A percentile compares a stretch with the other conserved stretches of the same genome.
Evolutionary conservation across 257 asterid genomes (phyloP).

Genomic region (Penstemon barbatus): DNA sequence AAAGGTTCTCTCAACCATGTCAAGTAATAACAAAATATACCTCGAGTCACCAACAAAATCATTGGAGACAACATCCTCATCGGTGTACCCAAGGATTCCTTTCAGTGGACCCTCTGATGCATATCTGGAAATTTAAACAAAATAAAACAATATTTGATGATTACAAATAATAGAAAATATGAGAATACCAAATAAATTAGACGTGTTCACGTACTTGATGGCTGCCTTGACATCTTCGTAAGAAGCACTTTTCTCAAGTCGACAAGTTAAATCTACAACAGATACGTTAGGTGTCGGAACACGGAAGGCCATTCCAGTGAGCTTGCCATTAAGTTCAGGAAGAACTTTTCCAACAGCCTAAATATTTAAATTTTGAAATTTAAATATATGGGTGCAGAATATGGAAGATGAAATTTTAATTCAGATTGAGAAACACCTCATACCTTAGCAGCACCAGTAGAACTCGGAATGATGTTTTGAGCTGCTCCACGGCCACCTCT

Average conservation of each 20-base stretch:
- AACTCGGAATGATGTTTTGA: slow-evolving; percentile 97
- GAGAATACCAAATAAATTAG: background rate
- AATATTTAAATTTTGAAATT: slow-evolving; percentile 22
- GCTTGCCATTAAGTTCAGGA: slow-evolving; percentile 95
- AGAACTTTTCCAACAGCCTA: slow-evolving; percentile 99
- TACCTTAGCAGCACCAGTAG: slow-evolving; percentile 99
- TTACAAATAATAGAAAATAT: background rate
- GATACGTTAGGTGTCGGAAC: slow-evolving; percentile 97
- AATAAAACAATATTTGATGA: background rate
- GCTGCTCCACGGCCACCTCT: slow-evolving; percentile 99
- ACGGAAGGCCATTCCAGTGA: slow-evolving; percentile 99
- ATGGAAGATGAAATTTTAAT: background rate
- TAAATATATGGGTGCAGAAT: background rate
- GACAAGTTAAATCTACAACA: slow-evolving; percentile 95
- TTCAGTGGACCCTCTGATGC: slow-evolving; percentile 90
- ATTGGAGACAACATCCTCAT: slow-evolving; percentile 96
- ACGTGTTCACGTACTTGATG: slow-evolving; percentile 56
- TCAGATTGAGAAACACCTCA: slow-evolving; percentile 6
- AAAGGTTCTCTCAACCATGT: no score
- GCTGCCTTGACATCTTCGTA: slow-evolving; percentile 97
- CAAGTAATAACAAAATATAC: slow-evolving; percentile 33
- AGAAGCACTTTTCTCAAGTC: slow-evolving; percentile 84
- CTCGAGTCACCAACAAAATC: slow-evolving; percentile 96
- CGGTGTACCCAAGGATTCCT: slow-evolving; percentile 98
- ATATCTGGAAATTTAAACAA: slow-evolving; percentile 49